Base-by-base conservation (phyloP, 768 basidiomycete genomes). In the Sporobolomyces roseus region DNA sequence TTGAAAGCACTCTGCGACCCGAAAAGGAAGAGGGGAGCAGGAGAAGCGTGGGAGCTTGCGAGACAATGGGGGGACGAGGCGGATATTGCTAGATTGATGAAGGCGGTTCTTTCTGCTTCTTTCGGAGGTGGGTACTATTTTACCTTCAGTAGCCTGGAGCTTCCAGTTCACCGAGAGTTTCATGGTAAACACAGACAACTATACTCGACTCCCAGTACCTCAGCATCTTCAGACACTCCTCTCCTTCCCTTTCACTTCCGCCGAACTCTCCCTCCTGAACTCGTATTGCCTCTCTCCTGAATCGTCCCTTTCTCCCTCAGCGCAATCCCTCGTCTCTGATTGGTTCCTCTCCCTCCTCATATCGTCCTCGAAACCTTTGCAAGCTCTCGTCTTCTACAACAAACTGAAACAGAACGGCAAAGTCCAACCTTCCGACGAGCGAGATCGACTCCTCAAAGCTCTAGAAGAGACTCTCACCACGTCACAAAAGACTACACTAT, bases 121-220 rank as follows among this genome's bases (percentile, higher is more conserved):
- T 73, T 73, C 30, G 71, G 71, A 27, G 64, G 71, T 66, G 35
- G 19, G 71, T 53, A 23, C 12, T 13, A 17, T 29, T n/a, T 50
- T 49, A 7, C 38, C 45, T n/a, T n/a, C n/a, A n/a, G n/a, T n/a
- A n/a, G n/a, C n/a, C n/a, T n/a, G n/a, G n/a, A n/a, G n/a, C n/a
- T n/a, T n/a, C n/a, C n/a, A n/a, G n/a, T n/a, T n/a, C n/a, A n/a
- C n/a, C n/a, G n/a, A n/a, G n/a, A n/a, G n/a, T n/a, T n/a, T n/a
- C n/a, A n/a, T n/a, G n/a, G n/a, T n/a, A n/a, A n/a, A n/a, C n/a
- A 4, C 60, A 72, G 71, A 63, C 61, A 73, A 73, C 65, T 12
- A 53, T 33, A n/a, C 61, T 8, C 32, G 43, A 14, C 46, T 17
- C 2, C 64, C 67, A 1, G 30, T 55, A 8, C 43, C 64, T 3